Conservation (phyloP, 257 asterid species). For the Buddleja alternifolia region DNA sequence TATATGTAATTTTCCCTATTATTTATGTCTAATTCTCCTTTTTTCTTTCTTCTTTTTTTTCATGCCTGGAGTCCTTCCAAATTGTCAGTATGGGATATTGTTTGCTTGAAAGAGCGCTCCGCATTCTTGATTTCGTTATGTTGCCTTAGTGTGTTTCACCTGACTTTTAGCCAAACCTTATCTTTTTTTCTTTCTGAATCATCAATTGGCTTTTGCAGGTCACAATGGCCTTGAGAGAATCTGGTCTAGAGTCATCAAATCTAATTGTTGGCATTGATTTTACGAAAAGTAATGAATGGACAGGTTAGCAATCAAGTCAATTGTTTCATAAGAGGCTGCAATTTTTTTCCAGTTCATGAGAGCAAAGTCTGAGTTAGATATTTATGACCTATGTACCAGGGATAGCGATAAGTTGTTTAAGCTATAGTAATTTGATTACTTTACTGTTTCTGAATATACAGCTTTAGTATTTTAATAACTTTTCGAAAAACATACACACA, state of each 20-base stretch:
- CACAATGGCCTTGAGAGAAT: constrained; percentile 67
- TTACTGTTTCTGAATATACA: background rate
- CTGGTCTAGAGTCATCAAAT: constrained; percentile 89
- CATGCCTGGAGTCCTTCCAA: background rate
- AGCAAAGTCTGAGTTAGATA: background rate
- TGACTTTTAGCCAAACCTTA: constrained; percentile 11
- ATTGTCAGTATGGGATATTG: background rate
- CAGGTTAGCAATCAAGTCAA: constrained; percentile 48
- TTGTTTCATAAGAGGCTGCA: constrained; percentile 29
- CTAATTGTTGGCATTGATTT: constrained; percentile 82
- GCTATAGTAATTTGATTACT: background rate
- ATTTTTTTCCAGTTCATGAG: background rate
- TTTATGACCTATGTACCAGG: background rate
- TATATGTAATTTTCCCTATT: too few species aligned
- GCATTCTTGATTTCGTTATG: background rate
- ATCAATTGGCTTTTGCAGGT: constrained; percentile 53
- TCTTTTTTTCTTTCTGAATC: constrained; percentile 15
- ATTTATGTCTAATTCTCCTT: background rate
- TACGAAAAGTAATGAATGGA: constrained; percentile 92
- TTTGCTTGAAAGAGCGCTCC: constrained; percentile 3
- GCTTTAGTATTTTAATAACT: constrained; percentile 16
- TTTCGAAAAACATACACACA: background rate
- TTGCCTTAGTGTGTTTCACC: constrained; percentile 3
- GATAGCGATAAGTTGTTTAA: background rate
- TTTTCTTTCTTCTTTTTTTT: background rate